Evolutionary conservation across 495 filamentous ascomycete species (phyloP).

Genomic region (Articulospora tetracladia): DNA sequence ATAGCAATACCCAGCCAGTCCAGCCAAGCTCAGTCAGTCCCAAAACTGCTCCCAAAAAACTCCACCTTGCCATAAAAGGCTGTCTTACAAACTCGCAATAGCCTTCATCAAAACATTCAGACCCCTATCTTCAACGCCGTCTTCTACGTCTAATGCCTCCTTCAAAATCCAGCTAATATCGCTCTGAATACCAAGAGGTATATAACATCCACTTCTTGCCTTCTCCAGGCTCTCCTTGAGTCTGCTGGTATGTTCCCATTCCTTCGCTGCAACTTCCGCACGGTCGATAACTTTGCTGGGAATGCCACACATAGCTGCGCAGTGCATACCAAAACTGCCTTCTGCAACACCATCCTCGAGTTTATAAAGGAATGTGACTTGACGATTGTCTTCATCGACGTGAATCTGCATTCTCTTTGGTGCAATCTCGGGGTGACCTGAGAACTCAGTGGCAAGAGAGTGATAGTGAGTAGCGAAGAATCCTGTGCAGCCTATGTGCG

Average conservation of each 20-base stretch:
- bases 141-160: conserved; percentile 38
- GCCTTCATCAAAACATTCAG: conserved; percentile 72
- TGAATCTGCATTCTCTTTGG: conserved; percentile 89
- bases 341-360: conserved; percentile 94
- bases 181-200: conserved; percentile 86
- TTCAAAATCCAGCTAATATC: conserved; percentile 82
- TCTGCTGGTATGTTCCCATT: conserved; percentile 92
- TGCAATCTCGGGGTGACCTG: conserved; percentile 78
- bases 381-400: conserved; percentile 78
- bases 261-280: conserved; percentile 84
- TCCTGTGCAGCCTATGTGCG: conserved; percentile 86
- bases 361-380: conserved; percentile 93
- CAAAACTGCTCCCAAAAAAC: not conserved
- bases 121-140: conserved; percentile 37
- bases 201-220: conserved; percentile 67
- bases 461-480: conserved; percentile 99
- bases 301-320: conserved; percentile 97
- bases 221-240: conserved; percentile 85
- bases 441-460: conserved; percentile 86
- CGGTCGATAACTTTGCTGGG: conserved; percentile 74
- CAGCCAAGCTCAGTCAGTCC: not conserved
- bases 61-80: not conserved
- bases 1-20: not conserved
- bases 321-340: conserved; percentile 99
- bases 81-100: conserved; percentile 59